Evolutionary conservation across 2,329 filamentous ascomycete genomes (phyloP), one percentile per base, ranked within the genome.

Genomic region (Monosporascus sp.): DNA sequence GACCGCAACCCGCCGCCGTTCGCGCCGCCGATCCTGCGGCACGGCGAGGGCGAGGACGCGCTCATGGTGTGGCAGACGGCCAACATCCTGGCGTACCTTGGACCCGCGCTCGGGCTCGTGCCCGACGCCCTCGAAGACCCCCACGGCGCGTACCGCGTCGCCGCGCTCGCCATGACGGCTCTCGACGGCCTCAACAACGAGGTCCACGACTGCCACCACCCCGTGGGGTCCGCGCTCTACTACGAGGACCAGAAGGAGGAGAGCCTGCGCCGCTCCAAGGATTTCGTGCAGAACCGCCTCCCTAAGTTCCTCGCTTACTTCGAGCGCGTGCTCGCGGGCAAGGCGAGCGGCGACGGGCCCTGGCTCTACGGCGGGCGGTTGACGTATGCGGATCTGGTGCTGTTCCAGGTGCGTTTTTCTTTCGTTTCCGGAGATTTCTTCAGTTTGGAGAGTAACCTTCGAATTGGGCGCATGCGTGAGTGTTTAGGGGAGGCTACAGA

Each of bases 211-310:
- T 84, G 82, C 25, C 89, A 93, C 66, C 89, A 93, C 63, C 89
- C 89, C 1, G 72, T 90, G 49, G 76, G 81, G 2, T 64, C 72
- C 0, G 65, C 68, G 1, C 65, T 79, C 5, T 87, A 85, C 66
- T 93, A 91, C 62, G 87, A 90, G 63, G 86, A 91, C 25, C 89
- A 93, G 70, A 89, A 86, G 66, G 72, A 76, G 0, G 88, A 89
- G 65, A 76, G 83, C 17, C 70, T 83, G 63, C 75, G 74, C 54
- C 80, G 76, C 56, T 76, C 81, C 8, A 72, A 72, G 43, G 76
- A 84, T 52, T 90, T 84, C 53, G 72, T 84, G 8, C 70, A 77
- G 51, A 77, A 74, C 44, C 75, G 89, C 1, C 73, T 92, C 35
- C 88, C 88, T 18, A 91, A 90, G 71, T 90, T 84, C 64, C 69